Conservation (phyloP, 2,329 filamentous ascomycete species). For the Fusarium verrucosum region DNA sequence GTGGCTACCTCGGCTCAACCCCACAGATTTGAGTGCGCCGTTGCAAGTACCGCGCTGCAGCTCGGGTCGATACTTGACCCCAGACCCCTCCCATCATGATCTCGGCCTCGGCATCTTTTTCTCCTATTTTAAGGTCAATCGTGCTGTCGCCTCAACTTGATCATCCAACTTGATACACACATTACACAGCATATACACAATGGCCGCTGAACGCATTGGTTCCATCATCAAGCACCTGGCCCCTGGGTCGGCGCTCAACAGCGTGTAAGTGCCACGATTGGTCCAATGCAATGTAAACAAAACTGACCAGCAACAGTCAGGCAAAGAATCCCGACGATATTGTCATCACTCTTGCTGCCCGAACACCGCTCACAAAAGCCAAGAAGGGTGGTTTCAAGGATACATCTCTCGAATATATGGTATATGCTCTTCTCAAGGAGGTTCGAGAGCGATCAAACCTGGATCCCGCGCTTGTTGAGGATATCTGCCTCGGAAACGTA, state of each 20-base stretch:
- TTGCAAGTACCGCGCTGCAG: slow-evolving; percentile 34
- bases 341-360: slow-evolving; percentile 91
- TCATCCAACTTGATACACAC: neutral
- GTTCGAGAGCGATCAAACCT: slow-evolving; percentile 76
- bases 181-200: slow-evolving; percentile 52
- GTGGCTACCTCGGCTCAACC: slow-evolving; percentile 47
- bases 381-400: slow-evolving; percentile 96
- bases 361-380: slow-evolving; percentile 88
- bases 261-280: slow-evolving; percentile 71
- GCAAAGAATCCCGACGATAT: slow-evolving; percentile 95
- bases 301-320: slow-evolving; percentile 63
- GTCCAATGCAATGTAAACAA: neutral
- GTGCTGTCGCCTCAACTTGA: neutral
- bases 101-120: slow-evolving; percentile 33
- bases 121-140: slow-evolving; percentile 29
- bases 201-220: slow-evolving; percentile 86
- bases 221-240: slow-evolving; percentile 89
- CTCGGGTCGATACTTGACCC: slow-evolving; percentile 32
- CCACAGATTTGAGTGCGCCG: slow-evolving; percentile 36
- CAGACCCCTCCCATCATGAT: slow-evolving; percentile 33
- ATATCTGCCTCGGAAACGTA: slow-evolving; percentile 93
- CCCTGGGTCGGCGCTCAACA: slow-evolving; percentile 74
- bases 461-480: slow-evolving; percentile 83
- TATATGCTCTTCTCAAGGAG: slow-evolving; percentile 84
- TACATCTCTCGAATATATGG: slow-evolving; percentile 84